Evolutionary conservation across 345 rosid species (phyloP).

Genomic region (Pistacia integerrima): DNA sequence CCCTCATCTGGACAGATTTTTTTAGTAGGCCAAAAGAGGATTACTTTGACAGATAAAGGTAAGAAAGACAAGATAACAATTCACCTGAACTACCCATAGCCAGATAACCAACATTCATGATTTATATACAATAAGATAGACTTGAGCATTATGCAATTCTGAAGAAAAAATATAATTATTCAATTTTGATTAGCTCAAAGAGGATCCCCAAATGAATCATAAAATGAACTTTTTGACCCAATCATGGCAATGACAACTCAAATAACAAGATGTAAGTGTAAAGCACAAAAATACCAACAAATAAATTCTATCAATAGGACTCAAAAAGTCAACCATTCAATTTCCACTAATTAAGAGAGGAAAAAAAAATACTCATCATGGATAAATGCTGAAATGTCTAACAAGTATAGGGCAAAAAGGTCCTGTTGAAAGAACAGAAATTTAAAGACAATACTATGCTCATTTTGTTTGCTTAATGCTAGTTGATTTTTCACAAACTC

Average conservation of each 20-base stretch:
- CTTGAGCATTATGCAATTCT: neutral
- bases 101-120: neutral
- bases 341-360: neutral
- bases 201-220: neutral
- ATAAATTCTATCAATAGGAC: neutral
- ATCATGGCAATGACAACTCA: neutral
- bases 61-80: conserved; percentile 5
- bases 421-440: neutral
- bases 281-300: neutral
- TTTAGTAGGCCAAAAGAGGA: conserved; percentile 17
- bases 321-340: neutral
- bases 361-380: neutral
- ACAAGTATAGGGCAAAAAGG: neutral
- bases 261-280: neutral
- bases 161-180: neutral
- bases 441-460: neutral
- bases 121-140: neutral
- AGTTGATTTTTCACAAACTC: neutral
- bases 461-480: neutral
- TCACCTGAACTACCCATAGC: neutral
- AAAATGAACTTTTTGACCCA: neutral
- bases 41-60: conserved; percentile 7
- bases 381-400: neutral
- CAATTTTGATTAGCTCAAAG: neutral
- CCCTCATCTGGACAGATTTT: conserved; percentile 75